phyloP scores from a whole-genome alignment of 257 asterid genomes.

The Haberlea rhodopensis region DNA sequence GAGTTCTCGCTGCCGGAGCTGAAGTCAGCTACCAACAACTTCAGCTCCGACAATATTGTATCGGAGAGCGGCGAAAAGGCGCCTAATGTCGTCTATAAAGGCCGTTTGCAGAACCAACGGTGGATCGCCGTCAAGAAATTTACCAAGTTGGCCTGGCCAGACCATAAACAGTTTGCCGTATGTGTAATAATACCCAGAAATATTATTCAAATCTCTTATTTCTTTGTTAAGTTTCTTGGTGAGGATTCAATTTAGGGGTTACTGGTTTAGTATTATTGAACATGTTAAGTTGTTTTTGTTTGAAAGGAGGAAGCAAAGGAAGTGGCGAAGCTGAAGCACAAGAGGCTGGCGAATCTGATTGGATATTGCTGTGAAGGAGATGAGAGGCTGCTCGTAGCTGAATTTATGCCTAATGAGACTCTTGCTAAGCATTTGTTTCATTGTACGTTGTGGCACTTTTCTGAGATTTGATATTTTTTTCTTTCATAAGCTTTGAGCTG shows the following conservation, averaged over 20 bases:
- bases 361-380: constrained; percentile 98
- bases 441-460: constrained; percentile 46
- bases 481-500: constrained; percentile 7
- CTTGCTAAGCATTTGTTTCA: constrained; percentile 95
- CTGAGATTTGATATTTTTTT: background rate
- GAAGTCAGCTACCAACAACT: constrained; percentile 76
- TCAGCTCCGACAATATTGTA: constrained; percentile 83
- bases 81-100: constrained; percentile 81
- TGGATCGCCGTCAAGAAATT: constrained; percentile 95
- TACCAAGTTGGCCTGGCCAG: constrained; percentile 90
- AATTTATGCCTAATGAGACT: constrained; percentile 95
- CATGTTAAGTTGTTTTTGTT: no score
- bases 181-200: background rate
- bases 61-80: constrained; percentile 98
- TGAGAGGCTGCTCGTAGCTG: constrained; percentile 95
- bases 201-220: no score
- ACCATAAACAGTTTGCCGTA: constrained; percentile 92
- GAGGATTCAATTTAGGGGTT: no score
- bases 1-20: constrained; percentile 84
- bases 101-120: constrained; percentile 76
- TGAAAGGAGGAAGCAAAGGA: no score
- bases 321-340: no score
- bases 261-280: no score
- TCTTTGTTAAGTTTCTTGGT: no score
- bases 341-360: constrained; percentile 69